phyloP scores from a whole-genome alignment of 441 rosid species.

The Francoa sonchifolia region DNA sequence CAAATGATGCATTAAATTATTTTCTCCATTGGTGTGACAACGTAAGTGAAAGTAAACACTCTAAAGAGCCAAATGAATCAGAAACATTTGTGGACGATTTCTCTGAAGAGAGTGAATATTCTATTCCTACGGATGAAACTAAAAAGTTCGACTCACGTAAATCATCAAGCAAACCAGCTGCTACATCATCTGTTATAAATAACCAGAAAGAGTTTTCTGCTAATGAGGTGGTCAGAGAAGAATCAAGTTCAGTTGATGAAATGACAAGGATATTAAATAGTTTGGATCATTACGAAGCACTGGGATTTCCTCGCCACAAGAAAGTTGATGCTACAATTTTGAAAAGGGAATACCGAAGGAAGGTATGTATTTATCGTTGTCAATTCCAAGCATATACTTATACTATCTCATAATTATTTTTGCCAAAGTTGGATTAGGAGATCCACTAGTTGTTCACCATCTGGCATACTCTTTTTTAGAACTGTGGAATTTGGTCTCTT shows the following conservation, averaged over 20 bases:
- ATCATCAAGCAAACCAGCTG: slow-evolving; percentile 46
- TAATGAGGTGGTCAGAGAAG: slow-evolving; percentile 43
- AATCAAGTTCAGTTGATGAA: slow-evolving; percentile 53
- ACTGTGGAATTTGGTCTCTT: too few species aligned
- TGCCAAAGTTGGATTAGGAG: too few species aligned
- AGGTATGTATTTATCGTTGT: slow-evolving; percentile 30
- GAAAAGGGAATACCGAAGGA: slow-evolving; percentile 85
- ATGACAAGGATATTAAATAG: slow-evolving; percentile 81
- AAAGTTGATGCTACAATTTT: slow-evolving; percentile 45
- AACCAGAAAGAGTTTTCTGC: slow-evolving; percentile 32
- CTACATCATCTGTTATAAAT: slow-evolving; percentile 34
- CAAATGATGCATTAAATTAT: slow-evolving; percentile 66
- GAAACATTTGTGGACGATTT: slow-evolving; percentile 61
- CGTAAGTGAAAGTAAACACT: slow-evolving; percentile 40
- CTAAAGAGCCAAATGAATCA: slow-evolving; percentile 55
- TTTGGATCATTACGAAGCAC: slow-evolving; percentile 68
- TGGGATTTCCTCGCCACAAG: slow-evolving; percentile 67
- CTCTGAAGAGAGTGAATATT: slow-evolving; percentile 42
- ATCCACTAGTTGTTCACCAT: too few species aligned
- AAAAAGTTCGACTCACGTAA: slow-evolving; percentile 56
- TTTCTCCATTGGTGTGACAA: slow-evolving; percentile 80
- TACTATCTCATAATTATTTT: too few species aligned
- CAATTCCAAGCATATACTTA: too few species aligned
- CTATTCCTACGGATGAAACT: slow-evolving; percentile 44
- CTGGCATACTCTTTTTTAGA: too few species aligned